Percentiles rank a stretch among this genome's conserved stretches.
Evolutionary conservation across 208 protist genomes (phyloP).

Genomic region (Leishmania lainsoni): DNA sequence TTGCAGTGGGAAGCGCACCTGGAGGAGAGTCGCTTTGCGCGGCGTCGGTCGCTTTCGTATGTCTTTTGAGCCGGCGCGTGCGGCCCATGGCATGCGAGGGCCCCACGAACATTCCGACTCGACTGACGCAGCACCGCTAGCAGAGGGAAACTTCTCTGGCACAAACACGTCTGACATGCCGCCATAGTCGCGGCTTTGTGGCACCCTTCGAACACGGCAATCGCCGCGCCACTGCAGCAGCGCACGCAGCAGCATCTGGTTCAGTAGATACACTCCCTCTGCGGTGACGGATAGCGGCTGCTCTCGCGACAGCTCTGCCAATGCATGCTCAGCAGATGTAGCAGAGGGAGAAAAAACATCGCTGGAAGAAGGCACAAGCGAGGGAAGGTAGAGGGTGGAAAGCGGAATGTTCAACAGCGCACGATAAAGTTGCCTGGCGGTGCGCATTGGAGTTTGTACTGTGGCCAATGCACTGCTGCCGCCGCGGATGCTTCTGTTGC

Average conservation of each 20-base stretch:
- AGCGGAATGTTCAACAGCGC: conserved; percentile 51
- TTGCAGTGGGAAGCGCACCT: background rate
- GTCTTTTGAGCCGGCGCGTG: background rate
- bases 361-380: background rate
- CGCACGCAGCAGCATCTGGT: conserved; percentile 27
- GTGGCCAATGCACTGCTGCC: background rate
- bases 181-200: background rate
- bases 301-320: background rate
- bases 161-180: too few relatives aligned
- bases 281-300: background rate
- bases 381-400: conserved; percentile 8
- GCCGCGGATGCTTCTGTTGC: background rate
- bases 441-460: conserved; percentile 7
- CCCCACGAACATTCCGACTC: background rate
- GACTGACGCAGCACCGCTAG: background rate
- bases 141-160: background rate
- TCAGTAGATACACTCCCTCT: conserved; percentile 24
- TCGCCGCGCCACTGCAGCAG: conserved; percentile 27
- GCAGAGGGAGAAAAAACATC: background rate
- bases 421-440: conserved; percentile 30
- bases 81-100: too few relatives aligned
- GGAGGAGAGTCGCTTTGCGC: background rate
- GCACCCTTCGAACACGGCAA: background rate
- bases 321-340: background rate
- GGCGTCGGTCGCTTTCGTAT: background rate